These are phyloP conservation scores for Lepiota venenata DNA, from an alignment of 768 basidiomycete genomes.

Conservation along the genomic window DNA sequence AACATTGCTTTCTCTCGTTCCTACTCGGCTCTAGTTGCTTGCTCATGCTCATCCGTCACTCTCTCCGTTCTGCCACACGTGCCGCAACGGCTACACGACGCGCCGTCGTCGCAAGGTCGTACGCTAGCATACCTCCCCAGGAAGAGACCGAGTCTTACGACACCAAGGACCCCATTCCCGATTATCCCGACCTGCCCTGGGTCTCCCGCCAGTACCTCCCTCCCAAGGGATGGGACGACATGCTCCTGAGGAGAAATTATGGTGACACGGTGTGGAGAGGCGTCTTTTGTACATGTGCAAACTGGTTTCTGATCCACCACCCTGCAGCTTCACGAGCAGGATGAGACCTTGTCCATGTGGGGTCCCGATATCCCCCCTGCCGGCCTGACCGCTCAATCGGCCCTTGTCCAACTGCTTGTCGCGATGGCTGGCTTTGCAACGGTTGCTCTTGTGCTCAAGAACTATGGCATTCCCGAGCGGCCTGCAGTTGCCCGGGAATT, in stretches of 20 bases:
- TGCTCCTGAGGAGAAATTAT: constrained; percentile 73
- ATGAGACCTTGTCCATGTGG: constrained; percentile 85
- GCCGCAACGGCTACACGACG: neutral
- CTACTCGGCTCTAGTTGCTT: neutral
- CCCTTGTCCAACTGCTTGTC: constrained; percentile 62
- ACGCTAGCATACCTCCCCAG: constrained; percentile 27
- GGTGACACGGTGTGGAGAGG: constrained; percentile 59
- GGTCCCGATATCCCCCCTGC: constrained; percentile 74
- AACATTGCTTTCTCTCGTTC: neutral
- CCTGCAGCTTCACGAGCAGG: constrained; percentile 70
- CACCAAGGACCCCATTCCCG: constrained; percentile 55
- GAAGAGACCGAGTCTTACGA: constrained; percentile 1
- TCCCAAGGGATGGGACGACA: constrained; percentile 73
- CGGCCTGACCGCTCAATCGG: constrained; percentile 42
- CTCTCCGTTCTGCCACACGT: constrained; percentile 26
- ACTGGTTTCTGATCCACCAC: constrained; percentile 13
- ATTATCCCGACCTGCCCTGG: constrained; percentile 70
- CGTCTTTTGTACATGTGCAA: constrained; percentile 4
- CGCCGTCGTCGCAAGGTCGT: constrained; percentile 21
- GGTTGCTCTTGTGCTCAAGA: constrained; percentile 58
- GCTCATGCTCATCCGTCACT: constrained; percentile 35
- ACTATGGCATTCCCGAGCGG: constrained; percentile 51
- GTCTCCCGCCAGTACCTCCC: constrained; percentile 62
- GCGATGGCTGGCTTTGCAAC: constrained; percentile 61
- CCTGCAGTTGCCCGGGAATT: constrained; percentile 73